Base-by-base conservation (phyloP, 768 basidiomycete genomes). In the Asterophora parasitica region DNA sequence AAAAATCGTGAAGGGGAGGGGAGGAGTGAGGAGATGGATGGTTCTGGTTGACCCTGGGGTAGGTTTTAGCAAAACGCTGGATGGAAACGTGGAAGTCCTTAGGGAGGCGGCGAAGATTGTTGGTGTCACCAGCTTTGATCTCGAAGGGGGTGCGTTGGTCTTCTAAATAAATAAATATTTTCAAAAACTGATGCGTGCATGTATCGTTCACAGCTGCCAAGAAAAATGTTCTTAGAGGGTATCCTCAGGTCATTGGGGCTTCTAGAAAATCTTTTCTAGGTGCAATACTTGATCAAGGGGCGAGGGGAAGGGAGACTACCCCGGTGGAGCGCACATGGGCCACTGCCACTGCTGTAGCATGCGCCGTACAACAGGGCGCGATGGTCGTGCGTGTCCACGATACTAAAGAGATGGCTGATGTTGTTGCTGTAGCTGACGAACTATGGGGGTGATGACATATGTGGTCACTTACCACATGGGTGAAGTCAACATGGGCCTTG, bases 11-110 rank as follows among this genome's bases (percentile, higher is more conserved):
- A 74, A 69, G 23, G 85, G 85, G 0, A 71, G 65, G 41, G 83
- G 82, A 0, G 90, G 92, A 0, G 66, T 98, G 8, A 73, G 89
- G 47, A 69, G 88, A 42, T 98, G 95, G 95, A 76, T 89, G 50
- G 80, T 97, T 52, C 76, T 97, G 44, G 76, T 85, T 19, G 96
- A 97, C 67, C 91, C 95, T 3, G 95, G 95, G 0, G 70, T 98
- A 44, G 95, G 96, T 28, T 99, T 97, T 64, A 95, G 93, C 65
- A 97, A 97, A 66, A 78, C 81, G 0, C 62, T 83, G 2, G 75
- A 82, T 23, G 90, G 77, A 4, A 94, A 95, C 64, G 54, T 92
- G 28, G 72, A 75, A 51, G 58, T 95, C 9, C 62, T 98, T 41
- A 74, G 83, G 8, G 55, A 75, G 30, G 71, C 70, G 42, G 73